Conservation (phyloP, 805 yeast genomes). For the Blastobotrys americana region DNA sequence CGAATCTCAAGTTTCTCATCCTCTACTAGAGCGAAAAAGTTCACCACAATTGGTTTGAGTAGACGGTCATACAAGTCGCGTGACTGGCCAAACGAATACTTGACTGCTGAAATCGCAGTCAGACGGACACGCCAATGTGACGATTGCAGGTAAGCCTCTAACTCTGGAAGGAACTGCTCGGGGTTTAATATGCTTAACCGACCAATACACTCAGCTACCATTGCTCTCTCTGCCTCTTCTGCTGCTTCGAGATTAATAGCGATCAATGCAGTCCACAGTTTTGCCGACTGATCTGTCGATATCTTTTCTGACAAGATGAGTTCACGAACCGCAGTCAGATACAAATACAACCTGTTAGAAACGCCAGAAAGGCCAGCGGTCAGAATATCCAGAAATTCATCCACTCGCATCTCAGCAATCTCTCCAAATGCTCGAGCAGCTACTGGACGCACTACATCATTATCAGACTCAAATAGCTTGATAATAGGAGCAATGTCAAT, state of each 20-base stretch:
- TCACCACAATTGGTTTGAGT: constrained; percentile 23
- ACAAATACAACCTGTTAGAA: constrained; percentile 22
- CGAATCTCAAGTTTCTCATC: constrained; percentile 44
- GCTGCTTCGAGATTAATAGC: constrained; percentile 2
- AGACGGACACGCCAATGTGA: constrained; percentile 19
- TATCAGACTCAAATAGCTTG: constrained; percentile 30
- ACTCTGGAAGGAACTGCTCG: constrained; percentile 26
- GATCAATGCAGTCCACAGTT: constrained; percentile 20
- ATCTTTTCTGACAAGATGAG: constrained; percentile 10
- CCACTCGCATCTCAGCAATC: constrained; percentile 36
- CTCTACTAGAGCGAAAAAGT: constrained; percentile 28
- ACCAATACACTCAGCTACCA: constrained; percentile 25
- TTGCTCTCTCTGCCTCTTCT: constrained; percentile 13
- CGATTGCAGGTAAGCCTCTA: constrained; percentile 24
- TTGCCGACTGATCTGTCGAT: constrained; percentile 11
- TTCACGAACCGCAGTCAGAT: constrained; percentile 32
- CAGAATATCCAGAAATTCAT: constrained; percentile 35
- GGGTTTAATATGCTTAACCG: constrained; percentile 26
- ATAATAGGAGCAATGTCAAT: constrained; percentile 35
- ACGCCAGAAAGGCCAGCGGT: constrained; percentile 27
- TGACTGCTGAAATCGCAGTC: constrained; percentile 32
- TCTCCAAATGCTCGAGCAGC: constrained; percentile 51
- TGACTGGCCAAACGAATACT: constrained; percentile 32
- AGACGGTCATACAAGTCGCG: constrained; percentile 19
- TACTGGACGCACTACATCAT: constrained; percentile 34